Evolutionary conservation across 2,329 filamentous ascomycete species (phyloP), one percentile per base, ranked within the genome.

Genomic region (Amauroascus niger): DNA sequence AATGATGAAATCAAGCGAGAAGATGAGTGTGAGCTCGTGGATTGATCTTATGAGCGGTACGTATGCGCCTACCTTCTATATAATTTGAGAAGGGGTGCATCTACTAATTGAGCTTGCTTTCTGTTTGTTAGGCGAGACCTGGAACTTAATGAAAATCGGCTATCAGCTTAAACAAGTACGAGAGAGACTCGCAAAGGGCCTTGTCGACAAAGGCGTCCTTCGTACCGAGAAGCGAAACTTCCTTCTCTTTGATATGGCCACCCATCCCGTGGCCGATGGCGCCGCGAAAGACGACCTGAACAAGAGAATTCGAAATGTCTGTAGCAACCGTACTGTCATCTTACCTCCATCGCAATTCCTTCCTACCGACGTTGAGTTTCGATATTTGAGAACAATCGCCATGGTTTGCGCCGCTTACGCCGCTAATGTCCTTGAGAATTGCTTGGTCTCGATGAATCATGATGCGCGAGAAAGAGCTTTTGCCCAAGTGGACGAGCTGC

Each of bases 1-100:
- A 78, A 95, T 98, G 90, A 98, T 98, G 91, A 98, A 98, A 79
- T 84, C 87, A 63, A 96, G 89, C 72, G 93, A 98, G 77, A 96
- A 95, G 80, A 97, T 98, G 93, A 97, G 93, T 72, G 93, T 98
- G 62, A 93, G 88, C 76, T 88, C 88, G 44, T 98, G 93, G 93
- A 97, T 98, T 70, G 93, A 98, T 71, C 77, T 98, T 62, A 91
- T 98, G 89, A 96, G 90, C 71, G 93, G 91, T 96, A 81, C 63
- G 78, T 30, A 26, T 49, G 52, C 39, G 14, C 18, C 49, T 48
- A 52, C 41, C 50, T 43, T 55, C 54, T 18, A n/a, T 46, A 6
- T 24, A n/a, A 8, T 18, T 41, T 45, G 3, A 13, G 18, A 26
- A 9, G 28, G 14, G 39, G 13, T 39, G 13, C n/a, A 20, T 18